Evolutionary conservation across 495 filamentous ascomycete genomes (phyloP).

Genomic region (Neurospora terricola): DNA sequence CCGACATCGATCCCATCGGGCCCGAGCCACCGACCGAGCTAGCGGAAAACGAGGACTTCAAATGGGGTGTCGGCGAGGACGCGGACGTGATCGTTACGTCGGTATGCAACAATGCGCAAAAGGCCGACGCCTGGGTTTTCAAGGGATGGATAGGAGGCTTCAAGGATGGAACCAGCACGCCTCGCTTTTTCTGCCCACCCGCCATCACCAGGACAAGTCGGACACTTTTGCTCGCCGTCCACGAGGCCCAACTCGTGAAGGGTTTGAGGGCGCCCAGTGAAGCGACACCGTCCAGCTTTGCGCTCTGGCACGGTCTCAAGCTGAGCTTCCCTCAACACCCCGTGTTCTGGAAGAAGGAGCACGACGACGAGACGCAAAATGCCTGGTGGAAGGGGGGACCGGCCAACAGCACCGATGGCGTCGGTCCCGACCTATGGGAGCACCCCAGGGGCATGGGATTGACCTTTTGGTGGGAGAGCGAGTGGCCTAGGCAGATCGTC

Average conservation of each 20-base stretch:
- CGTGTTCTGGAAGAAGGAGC: slow-evolving; percentile 14
- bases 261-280: slow-evolving; percentile 24
- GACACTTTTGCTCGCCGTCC: slow-evolving; percentile 16
- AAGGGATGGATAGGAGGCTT: slow-evolving; percentile 33
- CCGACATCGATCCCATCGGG: slow-evolving; percentile 39
- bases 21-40: slow-evolving; percentile 34
- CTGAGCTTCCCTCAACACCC: slow-evolving; percentile 28
- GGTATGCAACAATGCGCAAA: slow-evolving; percentile 40
- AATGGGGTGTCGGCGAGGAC: slow-evolving; percentile 51
- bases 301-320: slow-evolving; percentile 34
- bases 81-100: slow-evolving; percentile 46
- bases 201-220: slow-evolving; percentile 22
- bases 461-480: slow-evolving; percentile 25
- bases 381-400: slow-evolving; percentile 29
- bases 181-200: slow-evolving; percentile 26
- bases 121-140: slow-evolving; percentile 37
- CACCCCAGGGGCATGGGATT: slow-evolving; percentile 18
- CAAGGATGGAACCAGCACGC: slow-evolving; percentile 17
- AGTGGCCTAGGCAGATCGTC: slow-evolving; percentile 16
- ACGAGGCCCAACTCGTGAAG: slow-evolving; percentile 20
- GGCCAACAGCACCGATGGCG: slow-evolving; percentile 12
- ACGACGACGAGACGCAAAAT: slow-evolving; percentile 10
- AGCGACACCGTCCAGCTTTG: slow-evolving; percentile 29
- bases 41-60: slow-evolving; percentile 35
- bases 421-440: slow-evolving; percentile 13